Evolutionary conservation across 805 yeast genomes (phyloP).

Genomic region (Candida piceae): DNA sequence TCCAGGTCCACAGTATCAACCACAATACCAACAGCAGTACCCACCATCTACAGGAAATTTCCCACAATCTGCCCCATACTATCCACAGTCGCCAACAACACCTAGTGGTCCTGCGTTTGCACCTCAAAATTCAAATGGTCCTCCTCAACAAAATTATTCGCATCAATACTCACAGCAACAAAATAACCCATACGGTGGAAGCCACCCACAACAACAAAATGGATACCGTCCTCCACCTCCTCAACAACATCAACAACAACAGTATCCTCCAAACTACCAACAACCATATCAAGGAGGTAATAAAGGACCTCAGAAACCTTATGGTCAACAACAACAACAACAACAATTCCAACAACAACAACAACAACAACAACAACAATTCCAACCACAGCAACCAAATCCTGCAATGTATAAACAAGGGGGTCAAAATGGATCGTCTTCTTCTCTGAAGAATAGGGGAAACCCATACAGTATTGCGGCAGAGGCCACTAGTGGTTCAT

Average conservation of each 20-base stretch:
- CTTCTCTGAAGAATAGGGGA: slow-evolving; percentile 6
- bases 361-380: slow-evolving; percentile 2
- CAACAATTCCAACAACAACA: slow-evolving; percentile 2
- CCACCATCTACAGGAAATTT: not conserved
- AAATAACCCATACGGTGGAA: not conserved
- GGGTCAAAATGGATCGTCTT: not conserved
- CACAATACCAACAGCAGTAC: not conserved
- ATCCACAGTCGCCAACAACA: slow-evolving; percentile 3
- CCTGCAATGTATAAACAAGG: slow-evolving; percentile 9
- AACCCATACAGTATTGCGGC: slow-evolving; percentile 15
- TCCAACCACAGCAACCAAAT: slow-evolving; percentile 8
- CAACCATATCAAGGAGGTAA: slow-evolving; percentile 7
- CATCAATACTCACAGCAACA: not conserved
- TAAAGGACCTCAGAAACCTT: too few relatives aligned
- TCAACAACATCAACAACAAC: slow-evolving; percentile 10
- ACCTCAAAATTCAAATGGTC: slow-evolving; percentile 1
- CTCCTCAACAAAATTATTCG: slow-evolving; percentile 4
- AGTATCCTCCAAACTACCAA: slow-evolving; percentile 8
- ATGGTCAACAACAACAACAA: slow-evolving; percentile 1
- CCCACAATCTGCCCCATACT: slow-evolving; percentile 3
- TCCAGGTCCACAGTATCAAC: not conserved
- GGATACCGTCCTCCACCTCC: slow-evolving; percentile 4
- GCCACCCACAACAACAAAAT: not conserved
- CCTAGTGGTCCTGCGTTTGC: too few relatives aligned
- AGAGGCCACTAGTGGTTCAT: too few relatives aligned